These are phyloP conservation scores for Pseudovirgaria hyperparasitica DNA, from an alignment of 2,329 filamentous ascomycete genomes.

Conservation along the genomic window DNA sequence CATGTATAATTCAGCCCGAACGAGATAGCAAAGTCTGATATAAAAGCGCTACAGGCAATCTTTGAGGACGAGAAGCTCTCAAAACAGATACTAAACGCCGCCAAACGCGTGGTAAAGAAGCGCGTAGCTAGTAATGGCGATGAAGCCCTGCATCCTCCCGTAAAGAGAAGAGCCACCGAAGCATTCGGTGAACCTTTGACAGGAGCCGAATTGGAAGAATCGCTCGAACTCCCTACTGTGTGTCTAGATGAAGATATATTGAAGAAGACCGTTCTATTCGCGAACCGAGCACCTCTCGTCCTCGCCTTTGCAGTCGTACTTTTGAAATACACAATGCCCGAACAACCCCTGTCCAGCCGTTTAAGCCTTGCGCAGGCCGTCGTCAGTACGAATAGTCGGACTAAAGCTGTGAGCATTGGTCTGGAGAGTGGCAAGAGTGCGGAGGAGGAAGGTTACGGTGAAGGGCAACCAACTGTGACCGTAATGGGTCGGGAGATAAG, in stretches of 20 bases:
- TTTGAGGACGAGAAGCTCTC: slow-evolving; percentile 41
- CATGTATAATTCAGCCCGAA: slow-evolving; percentile 22
- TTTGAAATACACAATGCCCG: slow-evolving; percentile 69
- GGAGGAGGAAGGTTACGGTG: slow-evolving; percentile 59
- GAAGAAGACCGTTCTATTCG: slow-evolving; percentile 45
- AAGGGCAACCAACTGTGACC: slow-evolving; percentile 60
- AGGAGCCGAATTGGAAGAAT: slow-evolving; percentile 49
- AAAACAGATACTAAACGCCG: slow-evolving; percentile 44
- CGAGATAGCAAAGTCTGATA: slow-evolving; percentile 35
- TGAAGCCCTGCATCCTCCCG: slow-evolving; percentile 14
- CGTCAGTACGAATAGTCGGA: slow-evolving; percentile 67
- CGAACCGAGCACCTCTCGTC: slow-evolving; percentile 71
- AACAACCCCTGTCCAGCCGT: slow-evolving; percentile 72
- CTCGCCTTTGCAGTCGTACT: slow-evolving; percentile 67
- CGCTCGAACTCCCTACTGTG: slow-evolving; percentile 45
- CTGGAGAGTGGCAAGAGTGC: slow-evolving; percentile 52
- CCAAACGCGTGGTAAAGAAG: slow-evolving; percentile 45
- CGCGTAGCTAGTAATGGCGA: slow-evolving; percentile 28
- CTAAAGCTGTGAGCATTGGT: slow-evolving; percentile 63
- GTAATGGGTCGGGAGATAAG: slow-evolving; percentile 62
- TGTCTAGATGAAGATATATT: slow-evolving; percentile 48
- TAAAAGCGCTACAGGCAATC: slow-evolving; percentile 29
- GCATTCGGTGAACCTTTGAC: slow-evolving; percentile 17
- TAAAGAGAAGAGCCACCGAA: slow-evolving; percentile 25
- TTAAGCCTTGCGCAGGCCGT: slow-evolving; percentile 74